Conservation (phyloP, 2,329 filamentous ascomycete genomes). For the Colletotrichum shisoi region DNA sequence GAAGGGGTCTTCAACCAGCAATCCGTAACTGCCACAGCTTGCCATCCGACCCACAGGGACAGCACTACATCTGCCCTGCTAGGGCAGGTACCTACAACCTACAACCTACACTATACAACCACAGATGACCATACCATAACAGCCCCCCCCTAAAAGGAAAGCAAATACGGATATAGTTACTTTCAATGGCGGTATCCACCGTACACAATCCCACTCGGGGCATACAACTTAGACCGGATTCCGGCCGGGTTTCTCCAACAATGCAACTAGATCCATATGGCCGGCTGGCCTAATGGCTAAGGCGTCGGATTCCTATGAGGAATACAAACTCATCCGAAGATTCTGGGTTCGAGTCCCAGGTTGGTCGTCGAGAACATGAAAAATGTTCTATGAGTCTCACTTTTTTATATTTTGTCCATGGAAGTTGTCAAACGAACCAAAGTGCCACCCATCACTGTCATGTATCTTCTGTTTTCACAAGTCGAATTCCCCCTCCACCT, state of each 20-base stretch:
- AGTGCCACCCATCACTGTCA: too few relatives aligned
- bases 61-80: too few relatives aligned
- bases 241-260: neutral
- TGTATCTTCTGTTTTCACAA: too few relatives aligned
- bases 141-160: too few relatives aligned
- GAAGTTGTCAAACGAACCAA: too few relatives aligned
- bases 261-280: conserved; percentile 19
- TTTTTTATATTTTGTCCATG: neutral
- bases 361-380: conserved; percentile 32
- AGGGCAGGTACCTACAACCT: too few relatives aligned
- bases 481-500: too few relatives aligned
- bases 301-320: conserved; percentile 38
- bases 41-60: too few relatives aligned
- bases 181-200: neutral
- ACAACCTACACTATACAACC: too few relatives aligned
- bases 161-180: too few relatives aligned
- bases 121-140: too few relatives aligned
- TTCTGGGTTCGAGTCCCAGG: conserved; percentile 40
- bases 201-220: neutral
- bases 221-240: neutral
- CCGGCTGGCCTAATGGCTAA: conserved; percentile 39
- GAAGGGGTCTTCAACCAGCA: neutral
- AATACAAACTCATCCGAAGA: conserved; percentile 35
- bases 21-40: too few relatives aligned
- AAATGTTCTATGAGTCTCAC: conserved; percentile 4